Evolutionary conservation across 192 early-diverging fungal genomes (phyloP).

Genomic region (Nowakowskiella sp.): DNA sequence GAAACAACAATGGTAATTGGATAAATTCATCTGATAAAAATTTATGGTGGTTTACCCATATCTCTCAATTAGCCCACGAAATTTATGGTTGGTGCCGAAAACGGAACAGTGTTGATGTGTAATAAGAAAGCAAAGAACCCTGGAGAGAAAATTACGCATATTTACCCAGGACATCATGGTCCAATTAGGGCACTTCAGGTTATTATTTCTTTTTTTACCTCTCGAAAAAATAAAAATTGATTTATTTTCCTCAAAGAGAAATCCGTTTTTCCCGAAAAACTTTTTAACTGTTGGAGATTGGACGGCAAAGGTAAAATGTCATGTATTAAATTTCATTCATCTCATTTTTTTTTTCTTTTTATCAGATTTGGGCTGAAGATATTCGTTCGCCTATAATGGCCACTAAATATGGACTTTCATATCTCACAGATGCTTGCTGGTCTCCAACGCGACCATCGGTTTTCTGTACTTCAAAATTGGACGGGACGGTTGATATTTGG

Average conservation of each 20-base stretch:
- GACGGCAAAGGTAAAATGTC: constrained; percentile 35
- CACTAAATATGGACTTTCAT: constrained; percentile 37
- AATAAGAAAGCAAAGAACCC: constrained; percentile 60
- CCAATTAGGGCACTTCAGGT: constrained; percentile 50
- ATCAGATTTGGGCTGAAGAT: constrained; percentile 54
- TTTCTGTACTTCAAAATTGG: constrained; percentile 50
- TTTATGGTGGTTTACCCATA: not conserved
- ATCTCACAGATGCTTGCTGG: constrained; percentile 55
- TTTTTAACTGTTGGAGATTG: constrained; percentile 56
- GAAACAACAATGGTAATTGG: constrained; percentile 53
- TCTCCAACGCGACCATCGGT: constrained; percentile 47
- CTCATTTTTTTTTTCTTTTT: constrained; percentile 2
- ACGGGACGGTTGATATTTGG: constrained; percentile 53
- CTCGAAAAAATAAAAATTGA: constrained; percentile 10
- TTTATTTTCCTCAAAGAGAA: constrained; percentile 25
- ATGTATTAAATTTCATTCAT: not conserved
- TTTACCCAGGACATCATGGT: constrained; percentile 51
- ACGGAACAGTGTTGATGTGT: constrained; percentile 55
- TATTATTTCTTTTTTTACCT: not conserved
- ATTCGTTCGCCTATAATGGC: constrained; percentile 49
- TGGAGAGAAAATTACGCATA: constrained; percentile 49
- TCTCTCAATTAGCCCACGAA: constrained; percentile 45
- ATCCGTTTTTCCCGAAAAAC: constrained; percentile 59
- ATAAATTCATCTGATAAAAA: constrained; percentile 1
- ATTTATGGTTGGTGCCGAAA: constrained; percentile 57